Percentiles rank a stretch among this genome's conserved stretches.
These are phyloP conservation scores for Bryopsis sp. DNA, from an alignment of 139 green algal species.

Conservation along the genomic window DNA sequence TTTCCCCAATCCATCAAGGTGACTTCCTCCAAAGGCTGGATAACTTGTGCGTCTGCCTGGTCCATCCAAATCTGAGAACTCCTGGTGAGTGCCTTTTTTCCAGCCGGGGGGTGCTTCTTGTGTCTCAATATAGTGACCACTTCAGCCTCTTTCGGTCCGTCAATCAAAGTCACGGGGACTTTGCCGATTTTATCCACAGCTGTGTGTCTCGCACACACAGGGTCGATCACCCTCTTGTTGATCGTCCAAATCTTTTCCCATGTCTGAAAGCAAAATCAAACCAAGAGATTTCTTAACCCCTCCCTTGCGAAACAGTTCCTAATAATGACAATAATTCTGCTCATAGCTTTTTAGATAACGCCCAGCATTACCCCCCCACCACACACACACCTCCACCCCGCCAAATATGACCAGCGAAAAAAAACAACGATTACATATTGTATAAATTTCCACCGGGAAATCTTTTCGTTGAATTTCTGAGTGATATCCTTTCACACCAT, in stretches of 20 bases:
- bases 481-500: too few species aligned
- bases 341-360: too few species aligned
- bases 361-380: too few species aligned
- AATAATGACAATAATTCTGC: too few species aligned
- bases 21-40: constrained; percentile 79
- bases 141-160: constrained; percentile 50
- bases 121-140: constrained; percentile 54
- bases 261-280: constrained; percentile 74
- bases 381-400: too few species aligned
- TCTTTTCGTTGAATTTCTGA: too few species aligned
- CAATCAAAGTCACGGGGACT: constrained; percentile 54
- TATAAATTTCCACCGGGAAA: too few species aligned
- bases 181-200: constrained; percentile 47
- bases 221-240: constrained; percentile 93
- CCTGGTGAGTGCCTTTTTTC: constrained; percentile 55
- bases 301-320: too few species aligned
- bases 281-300: too few species aligned
- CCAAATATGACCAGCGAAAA: too few species aligned
- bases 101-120: constrained; percentile 77
- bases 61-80: constrained; percentile 65
- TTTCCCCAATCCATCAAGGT: constrained; percentile 99
- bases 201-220: constrained; percentile 78
- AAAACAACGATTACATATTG: too few species aligned
- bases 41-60: constrained; percentile 60
- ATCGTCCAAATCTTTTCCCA: constrained; percentile 99